A percentile compares a stretch with the other conserved stretches of the same genome.
These are phyloP conservation scores for Litchi chinensis DNA, from an alignment of 345 rosid genomes.

Conservation along the genomic window DNA sequence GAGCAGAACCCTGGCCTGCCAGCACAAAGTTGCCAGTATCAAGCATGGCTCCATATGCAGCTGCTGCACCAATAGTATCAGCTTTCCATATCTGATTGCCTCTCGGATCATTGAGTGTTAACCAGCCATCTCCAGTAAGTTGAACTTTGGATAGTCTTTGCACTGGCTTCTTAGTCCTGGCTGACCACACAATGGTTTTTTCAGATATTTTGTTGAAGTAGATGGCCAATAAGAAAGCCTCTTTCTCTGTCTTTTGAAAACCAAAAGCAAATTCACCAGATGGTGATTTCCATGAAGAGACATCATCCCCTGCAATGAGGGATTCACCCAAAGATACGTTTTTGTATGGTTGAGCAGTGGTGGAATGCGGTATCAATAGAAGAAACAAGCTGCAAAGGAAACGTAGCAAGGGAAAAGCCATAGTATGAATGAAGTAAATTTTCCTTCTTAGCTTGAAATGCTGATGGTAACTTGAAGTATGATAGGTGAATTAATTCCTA, in stretches of 20 bases:
- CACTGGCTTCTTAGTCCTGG: constrained; percentile 32
- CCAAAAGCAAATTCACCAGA: constrained; percentile 61
- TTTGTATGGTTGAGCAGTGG: constrained; percentile 25
- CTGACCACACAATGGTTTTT: constrained; percentile 55
- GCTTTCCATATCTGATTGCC: constrained; percentile 37
- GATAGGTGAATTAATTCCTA: too few species aligned
- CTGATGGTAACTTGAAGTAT: background rate
- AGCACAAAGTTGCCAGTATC: constrained; percentile 58
- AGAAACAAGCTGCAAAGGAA: constrained; percentile 19
- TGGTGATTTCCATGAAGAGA: constrained; percentile 40
- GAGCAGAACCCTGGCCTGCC: background rate
- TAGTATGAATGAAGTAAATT: background rate
- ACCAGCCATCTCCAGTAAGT: constrained; percentile 33
- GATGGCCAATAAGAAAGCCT: constrained; percentile 37
- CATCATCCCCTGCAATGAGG: constrained; percentile 25
- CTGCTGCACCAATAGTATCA: constrained; percentile 11
- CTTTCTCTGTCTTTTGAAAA: constrained; percentile 28
- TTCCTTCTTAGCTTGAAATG: background rate
- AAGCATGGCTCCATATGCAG: constrained; percentile 47
- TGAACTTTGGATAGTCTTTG: constrained; percentile 42
- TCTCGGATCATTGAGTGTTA: constrained; percentile 41
- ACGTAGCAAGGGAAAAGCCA: constrained; percentile 19
- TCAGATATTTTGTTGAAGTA: constrained; percentile 47
- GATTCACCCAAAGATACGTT: constrained; percentile 32
- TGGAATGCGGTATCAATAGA: constrained; percentile 20